phyloP scores from a whole-genome alignment of 73 alveolate species.

The Paramecium caudatum region DNA sequence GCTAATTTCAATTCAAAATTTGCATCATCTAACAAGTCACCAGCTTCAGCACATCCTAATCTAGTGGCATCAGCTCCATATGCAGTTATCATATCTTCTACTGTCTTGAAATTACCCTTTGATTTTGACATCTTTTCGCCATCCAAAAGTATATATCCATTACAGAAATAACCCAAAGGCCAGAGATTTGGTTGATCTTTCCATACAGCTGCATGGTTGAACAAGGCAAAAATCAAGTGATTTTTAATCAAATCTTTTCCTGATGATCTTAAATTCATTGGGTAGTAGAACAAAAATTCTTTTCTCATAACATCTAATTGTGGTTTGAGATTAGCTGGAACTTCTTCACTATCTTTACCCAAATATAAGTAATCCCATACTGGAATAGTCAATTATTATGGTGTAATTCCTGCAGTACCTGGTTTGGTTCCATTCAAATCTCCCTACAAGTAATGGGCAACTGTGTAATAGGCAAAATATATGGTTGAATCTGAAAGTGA shows the following conservation, averaged over 20 bases:
- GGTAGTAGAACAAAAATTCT: constrained; percentile 99
- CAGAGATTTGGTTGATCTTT: constrained; percentile 87
- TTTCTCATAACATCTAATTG: constrained; percentile 90
- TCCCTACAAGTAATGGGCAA: constrained; percentile 97
- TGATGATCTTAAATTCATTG: constrained; percentile 98
- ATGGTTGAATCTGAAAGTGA: constrained; percentile 99
- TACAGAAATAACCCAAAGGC: constrained; percentile 99
- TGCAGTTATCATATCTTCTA: constrained; percentile 89
- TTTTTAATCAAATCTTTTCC: constrained; percentile 99
- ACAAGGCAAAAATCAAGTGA: constrained; percentile 98
- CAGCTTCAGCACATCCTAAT: constrained; percentile 98
- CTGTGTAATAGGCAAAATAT: constrained; percentile 99
- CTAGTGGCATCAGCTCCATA: constrained; percentile 99
- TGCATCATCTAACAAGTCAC: constrained; percentile 99
- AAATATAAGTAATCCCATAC: constrained; percentile 97
- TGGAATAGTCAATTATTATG: constrained; percentile 94
- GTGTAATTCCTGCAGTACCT: constrained; percentile 87
- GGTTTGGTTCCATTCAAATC: constrained; percentile 83
- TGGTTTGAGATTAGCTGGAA: constrained; percentile 87
- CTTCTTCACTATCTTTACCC: constrained; percentile 82
- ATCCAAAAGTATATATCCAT: constrained; percentile 97
- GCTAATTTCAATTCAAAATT: constrained; percentile 91
- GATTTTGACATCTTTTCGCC: constrained; percentile 98
- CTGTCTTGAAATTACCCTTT: constrained; percentile 97
- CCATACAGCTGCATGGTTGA: constrained; percentile 99